A percentile compares a stretch with the other conserved stretches of the same genome.
These are phyloP conservation scores for Daldinia grandis DNA, from an alignment of 495 filamentous ascomycete species.

Conservation along the genomic window DNA sequence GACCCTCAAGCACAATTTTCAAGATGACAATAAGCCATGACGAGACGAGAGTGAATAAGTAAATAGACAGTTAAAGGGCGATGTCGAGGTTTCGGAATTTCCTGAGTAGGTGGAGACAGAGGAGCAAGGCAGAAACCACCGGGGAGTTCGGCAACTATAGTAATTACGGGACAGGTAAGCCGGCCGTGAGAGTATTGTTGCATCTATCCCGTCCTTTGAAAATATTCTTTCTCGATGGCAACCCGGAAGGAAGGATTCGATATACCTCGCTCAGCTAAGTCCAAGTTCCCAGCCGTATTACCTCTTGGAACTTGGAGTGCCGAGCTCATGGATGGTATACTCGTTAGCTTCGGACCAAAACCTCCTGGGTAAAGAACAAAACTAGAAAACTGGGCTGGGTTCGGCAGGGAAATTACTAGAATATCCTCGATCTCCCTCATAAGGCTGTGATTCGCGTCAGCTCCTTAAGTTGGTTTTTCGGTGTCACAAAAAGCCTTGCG, in stretches of 20 bases:
- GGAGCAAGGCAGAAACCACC: constrained; percentile 9
- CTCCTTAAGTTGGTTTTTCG: background rate
- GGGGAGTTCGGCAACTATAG: constrained; percentile 25
- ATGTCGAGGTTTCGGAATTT: constrained; percentile 12
- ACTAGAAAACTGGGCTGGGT: constrained; percentile 4
- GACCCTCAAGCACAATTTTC: constrained; percentile 26
- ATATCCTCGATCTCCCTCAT: constrained; percentile 31
- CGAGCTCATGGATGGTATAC: constrained; percentile 16
- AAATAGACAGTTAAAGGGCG: constrained; percentile 3
- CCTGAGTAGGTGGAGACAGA: constrained; percentile 13
- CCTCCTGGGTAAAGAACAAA: constrained; percentile 32
- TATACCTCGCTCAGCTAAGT: constrained; percentile 10
- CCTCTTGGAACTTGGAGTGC: constrained; percentile 19
- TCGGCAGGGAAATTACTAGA: constrained; percentile 31
- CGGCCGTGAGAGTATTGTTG: constrained; percentile 16
- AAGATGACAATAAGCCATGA: constrained; percentile 21
- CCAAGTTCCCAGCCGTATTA: constrained; percentile 1
- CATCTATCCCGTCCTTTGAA: constrained; percentile 11
- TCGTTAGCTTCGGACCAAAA: constrained; percentile 40
- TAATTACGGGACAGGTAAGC: constrained; percentile 16
- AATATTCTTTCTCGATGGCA: constrained; percentile 10
- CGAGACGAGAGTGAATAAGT: constrained; percentile 8
- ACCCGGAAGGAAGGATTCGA: background rate
- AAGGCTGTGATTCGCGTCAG: constrained; percentile 33
- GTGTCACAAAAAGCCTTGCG: constrained; percentile 10